phyloP scores from a whole-genome alignment of 257 asterid species.

The Perilla frutescens region DNA sequence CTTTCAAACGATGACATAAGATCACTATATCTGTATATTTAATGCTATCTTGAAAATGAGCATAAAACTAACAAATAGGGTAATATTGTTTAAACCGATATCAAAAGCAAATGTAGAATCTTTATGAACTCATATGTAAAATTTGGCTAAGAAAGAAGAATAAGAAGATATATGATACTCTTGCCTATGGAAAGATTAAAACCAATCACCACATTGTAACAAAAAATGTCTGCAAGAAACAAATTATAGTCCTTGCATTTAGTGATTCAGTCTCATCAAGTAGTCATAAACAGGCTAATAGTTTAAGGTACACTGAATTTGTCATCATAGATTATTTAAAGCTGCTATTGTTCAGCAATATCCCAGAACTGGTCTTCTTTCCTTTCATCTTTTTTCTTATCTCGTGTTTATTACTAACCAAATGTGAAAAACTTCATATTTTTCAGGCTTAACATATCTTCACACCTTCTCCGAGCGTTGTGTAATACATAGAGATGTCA shows the following conservation, averaged over 20 bases:
- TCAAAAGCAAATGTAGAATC: too few relatives aligned
- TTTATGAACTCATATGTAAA: background rate
- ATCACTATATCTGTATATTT: background rate
- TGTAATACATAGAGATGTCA: conserved; percentile 89
- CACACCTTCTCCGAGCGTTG: conserved; percentile 82
- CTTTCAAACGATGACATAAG: background rate
- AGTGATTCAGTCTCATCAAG: conserved; percentile 1
- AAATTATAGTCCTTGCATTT: conserved; percentile 11
- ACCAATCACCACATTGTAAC: background rate
- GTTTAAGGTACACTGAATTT: too few relatives aligned
- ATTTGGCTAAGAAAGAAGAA: background rate
- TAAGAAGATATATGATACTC: background rate
- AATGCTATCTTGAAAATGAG: background rate
- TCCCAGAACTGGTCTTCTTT: conserved; percentile 9
- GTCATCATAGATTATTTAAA: too few relatives aligned
- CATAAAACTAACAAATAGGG: background rate
- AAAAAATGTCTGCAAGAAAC: conserved; percentile 1
- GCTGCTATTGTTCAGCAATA: too few relatives aligned
- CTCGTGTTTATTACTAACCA: background rate
- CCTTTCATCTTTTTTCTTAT: background rate
- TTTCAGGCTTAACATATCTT: conserved; percentile 78
- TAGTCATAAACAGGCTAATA: too few relatives aligned
- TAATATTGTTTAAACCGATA: too few relatives aligned
- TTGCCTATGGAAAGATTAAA: conserved; percentile 3
- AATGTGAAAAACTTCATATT: conserved; percentile 12